phyloP scores from a whole-genome alignment of 2,329 filamentous ascomycete species.

The Trichoderma sp. region DNA sequence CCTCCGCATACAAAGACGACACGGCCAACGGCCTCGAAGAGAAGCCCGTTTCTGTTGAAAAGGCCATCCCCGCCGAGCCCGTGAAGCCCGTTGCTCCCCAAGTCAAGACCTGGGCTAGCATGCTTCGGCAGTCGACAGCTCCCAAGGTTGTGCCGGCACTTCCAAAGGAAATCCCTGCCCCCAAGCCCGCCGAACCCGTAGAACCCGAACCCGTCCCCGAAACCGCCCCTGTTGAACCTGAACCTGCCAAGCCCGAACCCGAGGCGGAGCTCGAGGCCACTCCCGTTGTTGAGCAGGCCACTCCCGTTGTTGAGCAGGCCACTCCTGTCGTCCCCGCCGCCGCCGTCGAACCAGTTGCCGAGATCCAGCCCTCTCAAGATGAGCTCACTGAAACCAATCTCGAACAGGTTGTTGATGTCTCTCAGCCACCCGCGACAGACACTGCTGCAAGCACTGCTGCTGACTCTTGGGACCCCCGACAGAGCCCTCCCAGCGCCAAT shows the following conservation, averaged over 20 bases:
- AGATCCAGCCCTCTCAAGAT: constrained; percentile 69
- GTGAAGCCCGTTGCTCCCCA: constrained; percentile 40
- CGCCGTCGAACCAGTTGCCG: constrained; percentile 49
- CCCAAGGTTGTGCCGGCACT: constrained; percentile 58
- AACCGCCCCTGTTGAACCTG: constrained; percentile 34
- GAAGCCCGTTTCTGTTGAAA: constrained; percentile 32
- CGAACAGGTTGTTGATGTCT: constrained; percentile 82
- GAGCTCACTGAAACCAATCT: constrained; percentile 89
- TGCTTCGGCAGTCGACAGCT: constrained; percentile 60
- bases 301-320: constrained; percentile 31
- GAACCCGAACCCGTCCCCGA: constrained; percentile 30
- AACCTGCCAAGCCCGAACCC: constrained; percentile 35
- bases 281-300: constrained; percentile 34
- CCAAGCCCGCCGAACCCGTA: constrained; percentile 39
- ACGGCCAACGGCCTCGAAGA: constrained; percentile 37
- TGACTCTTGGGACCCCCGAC: constrained; percentile 76
- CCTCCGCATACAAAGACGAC: constrained; percentile 48
- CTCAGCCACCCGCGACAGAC: constrained; percentile 70
- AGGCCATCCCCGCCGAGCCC: constrained; percentile 36
- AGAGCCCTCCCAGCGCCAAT: constrained; percentile 55
- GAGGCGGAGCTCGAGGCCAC: constrained; percentile 36
- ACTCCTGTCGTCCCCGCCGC: constrained; percentile 25
- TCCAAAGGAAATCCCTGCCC: constrained; percentile 47
- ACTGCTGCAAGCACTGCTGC: constrained; percentile 87
- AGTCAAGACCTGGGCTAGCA: constrained; percentile 70